Conservation (phyloP, 2,329 filamentous ascomycete species). For the Colletotrichum viniferum region DNA sequence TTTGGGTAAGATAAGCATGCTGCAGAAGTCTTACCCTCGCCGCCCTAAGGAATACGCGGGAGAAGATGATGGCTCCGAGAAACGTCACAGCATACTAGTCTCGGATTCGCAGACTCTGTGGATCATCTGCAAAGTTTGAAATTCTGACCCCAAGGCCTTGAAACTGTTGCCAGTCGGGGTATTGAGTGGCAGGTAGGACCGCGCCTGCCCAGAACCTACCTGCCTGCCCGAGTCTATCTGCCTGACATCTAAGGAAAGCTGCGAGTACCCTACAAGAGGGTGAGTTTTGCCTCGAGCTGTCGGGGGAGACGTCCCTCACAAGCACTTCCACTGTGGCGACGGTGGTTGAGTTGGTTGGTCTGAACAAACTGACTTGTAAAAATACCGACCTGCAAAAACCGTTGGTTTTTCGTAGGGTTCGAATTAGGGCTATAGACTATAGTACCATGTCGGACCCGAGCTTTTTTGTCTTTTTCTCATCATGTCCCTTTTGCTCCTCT, state of each 20-base stretch:
- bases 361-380: too few species aligned
- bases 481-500: background rate
- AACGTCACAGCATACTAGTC: background rate
- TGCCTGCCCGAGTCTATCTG: background rate
- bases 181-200: background rate
- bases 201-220: background rate
- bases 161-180: fast-evolving
- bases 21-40: background rate
- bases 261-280: background rate
- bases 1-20: background rate
- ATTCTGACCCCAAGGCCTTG: fast-evolving
- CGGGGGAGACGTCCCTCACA: background rate
- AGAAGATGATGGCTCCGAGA: background rate
- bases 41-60: fast-evolving
- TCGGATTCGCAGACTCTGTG: background rate
- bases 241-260: background rate
- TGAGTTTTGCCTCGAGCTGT: fast-evolving
- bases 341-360: background rate
- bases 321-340: fast-evolving
- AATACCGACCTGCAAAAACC: background rate
- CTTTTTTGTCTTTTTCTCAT: background rate
- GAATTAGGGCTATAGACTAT: background rate
- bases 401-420: background rate
- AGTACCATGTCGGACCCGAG: background rate
- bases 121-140: fast-evolving